phyloP scores from a whole-genome alignment of 1,284 basidiomycete species.

The Boletus sp. region DNA sequence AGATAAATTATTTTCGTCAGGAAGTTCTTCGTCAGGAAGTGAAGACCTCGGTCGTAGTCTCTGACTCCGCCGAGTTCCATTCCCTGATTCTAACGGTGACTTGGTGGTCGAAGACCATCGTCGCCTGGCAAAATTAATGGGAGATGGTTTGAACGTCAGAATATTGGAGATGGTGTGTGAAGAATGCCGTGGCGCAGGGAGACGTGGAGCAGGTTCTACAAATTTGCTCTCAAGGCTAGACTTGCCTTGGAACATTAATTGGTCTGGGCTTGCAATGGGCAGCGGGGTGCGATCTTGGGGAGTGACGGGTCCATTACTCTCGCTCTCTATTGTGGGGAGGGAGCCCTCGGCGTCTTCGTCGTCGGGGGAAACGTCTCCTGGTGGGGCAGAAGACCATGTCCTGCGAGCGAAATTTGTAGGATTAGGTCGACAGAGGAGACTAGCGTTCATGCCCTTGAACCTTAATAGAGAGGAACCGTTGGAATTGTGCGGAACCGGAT shows the following conservation, averaged over 20 bases:
- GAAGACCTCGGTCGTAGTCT: conserved; percentile 33
- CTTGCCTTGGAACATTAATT: conserved; percentile 25
- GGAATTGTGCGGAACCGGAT: conserved; percentile 27
- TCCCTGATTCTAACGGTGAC: conserved; percentile 32
- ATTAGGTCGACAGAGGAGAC: conserved; percentile 34
- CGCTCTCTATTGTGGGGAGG: conserved; percentile 43
- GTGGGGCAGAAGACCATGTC: conserved; percentile 32
- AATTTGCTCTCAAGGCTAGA: conserved; percentile 18
- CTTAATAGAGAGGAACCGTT: conserved; percentile 26
- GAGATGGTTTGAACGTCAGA: conserved; percentile 47
- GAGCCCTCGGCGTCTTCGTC: conserved; percentile 38
- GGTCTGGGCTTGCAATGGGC: conserved; percentile 32
- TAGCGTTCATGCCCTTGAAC: conserved; percentile 33
- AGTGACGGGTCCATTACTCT: conserved; percentile 46
- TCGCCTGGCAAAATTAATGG: conserved; percentile 50
- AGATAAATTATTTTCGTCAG: conserved; percentile 34
- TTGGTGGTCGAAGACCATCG: conserved; percentile 44
- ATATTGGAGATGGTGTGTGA: conserved; percentile 24
- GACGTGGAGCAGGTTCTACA: conserved; percentile 24
- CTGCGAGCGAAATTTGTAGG: conserved; percentile 35
- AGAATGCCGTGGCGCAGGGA: conserved; percentile 23
- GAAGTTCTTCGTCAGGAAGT: too few relatives aligned
- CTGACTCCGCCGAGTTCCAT: conserved; percentile 32
- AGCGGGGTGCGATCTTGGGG: conserved; percentile 41
- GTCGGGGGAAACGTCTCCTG: conserved; percentile 32